Evolutionary conservation across 495 filamentous ascomycete species (phyloP), one percentile per base, ranked within the genome.

Genomic region (Annulohypoxylon nitens): DNA sequence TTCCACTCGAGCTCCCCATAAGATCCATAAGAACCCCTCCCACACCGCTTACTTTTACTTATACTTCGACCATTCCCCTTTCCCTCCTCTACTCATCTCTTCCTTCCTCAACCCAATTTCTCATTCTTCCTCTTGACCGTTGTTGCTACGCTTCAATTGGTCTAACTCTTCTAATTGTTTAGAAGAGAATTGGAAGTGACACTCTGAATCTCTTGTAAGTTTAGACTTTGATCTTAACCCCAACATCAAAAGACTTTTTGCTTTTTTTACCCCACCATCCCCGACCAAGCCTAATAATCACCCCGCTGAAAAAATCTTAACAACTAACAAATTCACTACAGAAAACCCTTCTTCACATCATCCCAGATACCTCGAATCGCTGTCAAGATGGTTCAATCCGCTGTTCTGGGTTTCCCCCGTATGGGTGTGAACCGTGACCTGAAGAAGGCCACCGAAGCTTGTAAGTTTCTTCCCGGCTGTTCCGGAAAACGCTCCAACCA

Each of bases 391-490:
- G 92, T 93, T 86, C 90, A 93, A 87, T 94, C 91, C 43, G 79
- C 80, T 64, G 53, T 94, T 81, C 88, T 94, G 73, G 92, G 91
- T 79, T 94, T 95, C 86, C 92, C 91, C 84, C 96, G 96, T 82
- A 97, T 98, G 93, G 96, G 96, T 85, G 92, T 87, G 78, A 93
- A 97, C 84, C 92, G 96, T 88, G 97, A 99, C 88, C 91, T 99
- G 80, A 99, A 99, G 92, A 99, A 99, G 90, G 96, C 96, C 78
- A 98, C 93, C 66, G 96, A 99, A 85, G 92, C 95, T 76, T 90
- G 80, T 82, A 64, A 71, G 80, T 81, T 47, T 26, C 12, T 16
- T 4, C 30, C 39, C 45, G 33, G 43, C 37, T 25, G 25, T 59
- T 20, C 43, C 45, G 51, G 43, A 47, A 37, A 20, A 37, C 6